A percentile compares a stretch with the other conserved stretches of the same genome.
Conservation (phyloP, 192 early-diverging fungal genomes). For the Allomyces macrogynus region DNA sequence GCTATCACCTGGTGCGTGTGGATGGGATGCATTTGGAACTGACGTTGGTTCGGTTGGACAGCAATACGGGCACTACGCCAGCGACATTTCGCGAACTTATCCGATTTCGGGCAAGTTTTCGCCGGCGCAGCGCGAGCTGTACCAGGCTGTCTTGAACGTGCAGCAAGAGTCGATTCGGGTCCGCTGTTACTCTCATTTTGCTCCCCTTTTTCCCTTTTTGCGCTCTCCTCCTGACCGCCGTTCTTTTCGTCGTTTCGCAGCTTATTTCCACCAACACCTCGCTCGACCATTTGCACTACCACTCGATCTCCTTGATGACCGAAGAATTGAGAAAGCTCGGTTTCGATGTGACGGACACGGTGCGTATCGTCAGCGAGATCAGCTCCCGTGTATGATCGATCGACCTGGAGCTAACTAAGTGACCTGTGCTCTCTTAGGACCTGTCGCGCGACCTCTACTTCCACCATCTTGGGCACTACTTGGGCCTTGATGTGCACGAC, state of each 20-base stretch:
- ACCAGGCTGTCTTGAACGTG: conserved; percentile 59
- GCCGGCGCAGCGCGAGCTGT: conserved; percentile 55
- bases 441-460: conserved; percentile 64
- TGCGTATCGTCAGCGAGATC: conserved; percentile 7
- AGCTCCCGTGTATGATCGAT: too few relatives aligned
- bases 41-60: conserved; percentile 2
- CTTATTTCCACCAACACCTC: conserved; percentile 14
- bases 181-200: conserved; percentile 4
- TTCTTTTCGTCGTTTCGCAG: not conserved
- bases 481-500: conserved; percentile 93
- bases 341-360: conserved; percentile 33
- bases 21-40: conserved; percentile 24
- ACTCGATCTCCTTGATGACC: conserved; percentile 43
- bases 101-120: conserved; percentile 75
- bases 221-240: too few relatives aligned
- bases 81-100: conserved; percentile 86
- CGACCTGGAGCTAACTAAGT: too few relatives aligned
- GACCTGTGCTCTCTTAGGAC: conserved; percentile 24
- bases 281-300: conserved; percentile 66
- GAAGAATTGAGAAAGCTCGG: conserved; percentile 49
- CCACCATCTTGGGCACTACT: conserved; percentile 85
- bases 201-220: not conserved
- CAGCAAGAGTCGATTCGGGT: conserved; percentile 71
- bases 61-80: conserved; percentile 74
- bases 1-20: too few relatives aligned